phyloP scores from a whole-genome alignment of 441 rosid genomes.

The Croton laevigatus region DNA sequence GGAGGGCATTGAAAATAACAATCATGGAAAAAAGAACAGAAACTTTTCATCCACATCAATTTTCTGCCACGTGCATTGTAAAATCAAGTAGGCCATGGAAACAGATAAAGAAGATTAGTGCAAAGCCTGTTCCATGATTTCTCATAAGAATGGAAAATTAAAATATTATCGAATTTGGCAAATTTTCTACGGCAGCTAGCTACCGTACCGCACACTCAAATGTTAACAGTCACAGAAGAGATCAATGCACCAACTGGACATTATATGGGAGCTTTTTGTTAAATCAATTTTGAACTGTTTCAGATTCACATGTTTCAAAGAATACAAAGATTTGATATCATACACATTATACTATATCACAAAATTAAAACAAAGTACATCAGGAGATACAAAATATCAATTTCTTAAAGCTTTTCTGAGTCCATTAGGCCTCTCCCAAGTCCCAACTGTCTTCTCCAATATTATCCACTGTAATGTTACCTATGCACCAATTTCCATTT shows the following conservation, averaged over 20 bases:
- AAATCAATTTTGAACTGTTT: conserved; percentile 22
- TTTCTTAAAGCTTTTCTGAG: conserved; percentile 18
- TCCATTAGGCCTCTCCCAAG: conserved; percentile 7
- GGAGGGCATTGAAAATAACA: too few species aligned
- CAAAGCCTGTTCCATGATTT: background rate
- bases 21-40: too few species aligned
- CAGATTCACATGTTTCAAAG: conserved; percentile 35
- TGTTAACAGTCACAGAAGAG: background rate
- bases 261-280: conserved; percentile 27
- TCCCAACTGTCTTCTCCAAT: conserved; percentile 9
- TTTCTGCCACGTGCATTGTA: too few species aligned
- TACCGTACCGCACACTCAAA: background rate
- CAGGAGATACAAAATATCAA: conserved; percentile 21
- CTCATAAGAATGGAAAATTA: background rate
- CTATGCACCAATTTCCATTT: conserved; percentile 7
- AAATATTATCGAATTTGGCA: background rate
- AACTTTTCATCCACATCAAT: too few species aligned
- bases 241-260: background rate
- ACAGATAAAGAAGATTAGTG: background rate
- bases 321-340: conserved; percentile 38
- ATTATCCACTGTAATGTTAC: background rate
- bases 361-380: conserved; percentile 28
- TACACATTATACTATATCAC: conserved; percentile 39
- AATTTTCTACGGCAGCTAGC: background rate
- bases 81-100: too few species aligned